Evolutionary conservation across 768 basidiomycete species (phyloP).

Genomic region (Lactarius sp.): DNA sequence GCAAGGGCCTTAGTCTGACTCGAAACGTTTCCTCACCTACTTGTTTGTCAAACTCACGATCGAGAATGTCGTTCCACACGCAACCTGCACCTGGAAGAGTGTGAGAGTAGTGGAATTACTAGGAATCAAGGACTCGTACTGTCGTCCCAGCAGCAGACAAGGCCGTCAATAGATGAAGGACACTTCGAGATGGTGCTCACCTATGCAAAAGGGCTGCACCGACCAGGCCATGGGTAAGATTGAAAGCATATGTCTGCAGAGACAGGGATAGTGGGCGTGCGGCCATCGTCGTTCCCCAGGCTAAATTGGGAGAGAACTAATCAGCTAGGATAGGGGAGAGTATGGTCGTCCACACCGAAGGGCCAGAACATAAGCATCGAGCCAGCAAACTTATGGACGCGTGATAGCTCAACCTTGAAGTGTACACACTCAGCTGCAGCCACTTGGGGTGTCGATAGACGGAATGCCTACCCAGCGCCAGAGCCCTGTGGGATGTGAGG

Average conservation of each 20-base stretch:
- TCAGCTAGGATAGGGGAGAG: background rate
- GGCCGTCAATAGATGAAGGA: background rate
- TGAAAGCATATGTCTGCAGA: background rate
- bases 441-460: background rate
- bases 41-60: slow-evolving; percentile 22
- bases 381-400: slow-evolving; percentile 29
- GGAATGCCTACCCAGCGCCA: slow-evolving; percentile 9
- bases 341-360: slow-evolving; percentile 5
- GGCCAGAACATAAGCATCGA: slow-evolving; percentile 28
- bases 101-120: background rate
- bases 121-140: background rate
- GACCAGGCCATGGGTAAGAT: slow-evolving; percentile 6
- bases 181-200: background rate
- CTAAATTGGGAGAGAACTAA: slow-evolving; percentile 1
- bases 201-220: slow-evolving; percentile 11
- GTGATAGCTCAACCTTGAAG: slow-evolving; percentile 19
- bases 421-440: background rate
- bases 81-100: slow-evolving; percentile 5
- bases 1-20: background rate
- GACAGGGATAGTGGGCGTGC: slow-evolving; percentile 22
- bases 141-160: background rate
- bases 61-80: slow-evolving; percentile 21
- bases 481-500: background rate
- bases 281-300: slow-evolving; percentile 27
- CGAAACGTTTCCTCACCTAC: slow-evolving; percentile 13